A percentile compares a stretch with the other conserved stretches of the same genome.
These are phyloP conservation scores for Arthroderma sp. DNA, from an alignment of 2,329 filamentous ascomycete genomes.

Conservation along the genomic window DNA sequence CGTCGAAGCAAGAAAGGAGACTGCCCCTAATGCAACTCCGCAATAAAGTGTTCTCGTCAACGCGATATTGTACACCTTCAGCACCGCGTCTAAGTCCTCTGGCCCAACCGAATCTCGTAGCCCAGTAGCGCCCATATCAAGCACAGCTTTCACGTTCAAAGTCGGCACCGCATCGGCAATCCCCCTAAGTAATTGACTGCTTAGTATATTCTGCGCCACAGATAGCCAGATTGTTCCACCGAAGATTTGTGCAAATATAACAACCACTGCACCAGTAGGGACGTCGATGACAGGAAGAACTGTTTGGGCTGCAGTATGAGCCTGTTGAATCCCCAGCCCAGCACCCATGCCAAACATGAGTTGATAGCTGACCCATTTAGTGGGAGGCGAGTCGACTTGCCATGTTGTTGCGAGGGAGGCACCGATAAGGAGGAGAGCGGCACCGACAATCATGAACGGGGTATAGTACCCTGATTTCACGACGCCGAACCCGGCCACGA, in stretches of 20 bases:
- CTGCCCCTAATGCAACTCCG: not conserved
- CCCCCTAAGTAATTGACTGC: conserved; percentile 20
- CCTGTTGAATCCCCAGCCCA: conserved; percentile 24
- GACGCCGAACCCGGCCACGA: conserved; percentile 20
- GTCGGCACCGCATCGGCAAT: conserved; percentile 16
- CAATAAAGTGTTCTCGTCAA: conserved; percentile 20
- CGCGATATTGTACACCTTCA: conserved; percentile 24
- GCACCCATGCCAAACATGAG: conserved; percentile 23
- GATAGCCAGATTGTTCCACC: conserved; percentile 27
- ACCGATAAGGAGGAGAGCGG: conserved; percentile 21
- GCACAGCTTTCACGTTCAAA: conserved; percentile 16
- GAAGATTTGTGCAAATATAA: conserved; percentile 26
- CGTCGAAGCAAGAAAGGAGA: not conserved
- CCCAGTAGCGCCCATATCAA: conserved; percentile 26
- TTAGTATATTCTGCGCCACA: conserved; percentile 27
- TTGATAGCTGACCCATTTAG: conserved; percentile 29
- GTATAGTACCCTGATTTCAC: conserved; percentile 26
- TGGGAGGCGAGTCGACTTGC: conserved; percentile 17
- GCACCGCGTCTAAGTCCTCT: conserved; percentile 17
- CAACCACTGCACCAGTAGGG: conserved; percentile 22
- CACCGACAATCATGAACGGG: conserved; percentile 25
- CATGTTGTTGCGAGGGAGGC: conserved; percentile 26
- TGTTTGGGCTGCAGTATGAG: conserved; percentile 24
- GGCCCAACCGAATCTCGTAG: conserved; percentile 18
- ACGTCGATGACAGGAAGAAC: conserved; percentile 20